phyloP scores from a whole-genome alignment of 352 stramenopile genomes.

The Phytophthora quininea region DNA sequence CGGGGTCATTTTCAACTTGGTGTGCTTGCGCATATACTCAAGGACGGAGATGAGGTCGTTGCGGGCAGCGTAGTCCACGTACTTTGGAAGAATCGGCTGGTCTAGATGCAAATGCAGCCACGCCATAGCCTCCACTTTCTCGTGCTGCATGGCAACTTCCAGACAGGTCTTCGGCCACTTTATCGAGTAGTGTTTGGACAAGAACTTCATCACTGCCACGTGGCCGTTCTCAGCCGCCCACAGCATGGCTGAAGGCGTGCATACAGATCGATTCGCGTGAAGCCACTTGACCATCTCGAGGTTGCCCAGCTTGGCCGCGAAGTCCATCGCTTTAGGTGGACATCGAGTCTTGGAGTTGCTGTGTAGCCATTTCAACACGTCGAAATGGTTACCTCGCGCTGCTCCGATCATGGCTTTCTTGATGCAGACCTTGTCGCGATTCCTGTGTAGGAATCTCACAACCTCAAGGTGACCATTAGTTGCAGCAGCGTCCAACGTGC shows the following conservation, averaged over 20 bases:
- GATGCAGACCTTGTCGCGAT: conserved; percentile 13
- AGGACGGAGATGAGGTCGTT: conserved; percentile 7
- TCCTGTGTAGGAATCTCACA: conserved; percentile 16
- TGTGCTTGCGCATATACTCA: conserved; percentile 8
- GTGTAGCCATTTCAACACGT: conserved; percentile 12
- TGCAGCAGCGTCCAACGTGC: conserved; percentile 8
- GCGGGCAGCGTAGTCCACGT: neutral
- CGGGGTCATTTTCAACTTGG: conserved; percentile 1
- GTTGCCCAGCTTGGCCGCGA: neutral
- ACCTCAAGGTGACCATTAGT: conserved; percentile 5
- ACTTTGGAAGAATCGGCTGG: neutral
- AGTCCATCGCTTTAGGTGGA: conserved; percentile 4
- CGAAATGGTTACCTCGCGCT: conserved; percentile 9
- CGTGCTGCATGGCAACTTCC: conserved; percentile 1
- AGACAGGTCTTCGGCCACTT: conserved; percentile 2
- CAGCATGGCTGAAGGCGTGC: conserved; percentile 1
- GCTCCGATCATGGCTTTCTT: conserved; percentile 17
- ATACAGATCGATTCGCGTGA: conserved; percentile 1
- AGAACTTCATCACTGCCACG: conserved; percentile 13
- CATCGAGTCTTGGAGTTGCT: conserved; percentile 2
- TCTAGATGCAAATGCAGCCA: neutral
- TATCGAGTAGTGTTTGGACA: conserved; percentile 5
- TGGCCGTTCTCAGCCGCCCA: conserved; percentile 8
- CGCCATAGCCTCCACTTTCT: neutral
- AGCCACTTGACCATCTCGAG: conserved; percentile 14